Evolutionary conservation across 2,329 filamentous ascomycete species (phyloP).

Genomic region (Cryphonectria nitschkei): DNA sequence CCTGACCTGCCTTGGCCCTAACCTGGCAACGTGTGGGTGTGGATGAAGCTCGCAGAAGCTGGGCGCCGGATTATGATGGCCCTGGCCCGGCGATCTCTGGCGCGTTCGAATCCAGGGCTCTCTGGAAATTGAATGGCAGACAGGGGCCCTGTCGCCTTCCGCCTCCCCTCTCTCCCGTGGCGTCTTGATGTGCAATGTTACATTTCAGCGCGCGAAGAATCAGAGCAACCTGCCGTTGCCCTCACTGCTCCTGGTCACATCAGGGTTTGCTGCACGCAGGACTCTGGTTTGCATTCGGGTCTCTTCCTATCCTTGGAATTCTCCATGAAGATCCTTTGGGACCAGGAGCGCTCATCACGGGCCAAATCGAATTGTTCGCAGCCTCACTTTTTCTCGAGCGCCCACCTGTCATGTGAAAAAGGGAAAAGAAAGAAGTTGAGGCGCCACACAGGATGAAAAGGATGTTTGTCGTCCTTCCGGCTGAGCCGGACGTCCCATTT

Average conservation of each 20-base stretch:
- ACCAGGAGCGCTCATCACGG: neutral
- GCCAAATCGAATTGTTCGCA: neutral
- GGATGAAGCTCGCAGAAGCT: slow-evolving; percentile 14
- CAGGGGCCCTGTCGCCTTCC: neutral
- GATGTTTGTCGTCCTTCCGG: neutral
- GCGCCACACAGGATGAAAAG: neutral
- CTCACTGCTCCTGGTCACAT: neutral
- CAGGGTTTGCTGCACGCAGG: neutral
- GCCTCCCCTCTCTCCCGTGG: neutral
- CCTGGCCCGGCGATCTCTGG: slow-evolving; percentile 11
- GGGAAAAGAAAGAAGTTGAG: neutral
- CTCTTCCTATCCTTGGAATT: neutral
- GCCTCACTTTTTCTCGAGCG: neutral
- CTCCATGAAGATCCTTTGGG: neutral
- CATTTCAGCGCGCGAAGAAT: slow-evolving; percentile 11
- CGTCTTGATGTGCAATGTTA: slow-evolving; percentile 23
- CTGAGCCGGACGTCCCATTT: neutral
- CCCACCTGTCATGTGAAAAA: neutral
- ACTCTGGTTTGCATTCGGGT: neutral
- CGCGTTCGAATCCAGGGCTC: slow-evolving; percentile 23
- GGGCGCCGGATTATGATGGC: slow-evolving; percentile 8
- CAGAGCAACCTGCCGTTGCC: neutral
- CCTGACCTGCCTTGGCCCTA: neutral
- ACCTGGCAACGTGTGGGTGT: neutral
- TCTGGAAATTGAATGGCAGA: slow-evolving; percentile 19